A percentile compares a stretch with the other conserved stretches of the same genome.
Conservation (phyloP, 1,139 yeast species). For the Sugiyamaella japonica region DNA sequence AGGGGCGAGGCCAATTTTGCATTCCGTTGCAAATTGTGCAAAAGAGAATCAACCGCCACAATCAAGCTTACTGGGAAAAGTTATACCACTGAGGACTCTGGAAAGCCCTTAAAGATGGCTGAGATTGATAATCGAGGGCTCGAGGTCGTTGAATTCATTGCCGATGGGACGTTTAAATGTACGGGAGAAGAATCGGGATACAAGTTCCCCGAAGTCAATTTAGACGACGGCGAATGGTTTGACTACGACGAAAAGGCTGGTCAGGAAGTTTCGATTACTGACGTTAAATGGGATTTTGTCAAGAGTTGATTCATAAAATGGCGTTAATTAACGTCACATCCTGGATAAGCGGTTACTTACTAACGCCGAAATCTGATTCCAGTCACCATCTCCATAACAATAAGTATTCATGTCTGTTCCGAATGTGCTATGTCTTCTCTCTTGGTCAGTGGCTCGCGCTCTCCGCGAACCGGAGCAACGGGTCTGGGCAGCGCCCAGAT, state of each 20-base stretch:
- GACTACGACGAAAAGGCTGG: constrained; percentile 89
- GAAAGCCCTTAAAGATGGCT: constrained; percentile 49
- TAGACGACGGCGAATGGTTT: constrained; percentile 86
- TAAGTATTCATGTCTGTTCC: not conserved
- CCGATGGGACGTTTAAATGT: constrained; percentile 68
- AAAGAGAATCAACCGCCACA: constrained; percentile 46
- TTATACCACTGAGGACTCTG: constrained; percentile 43
- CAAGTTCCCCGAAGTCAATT: constrained; percentile 62
- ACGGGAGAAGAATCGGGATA: constrained; percentile 55
- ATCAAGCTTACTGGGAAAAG: constrained; percentile 28
- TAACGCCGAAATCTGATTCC: no score
- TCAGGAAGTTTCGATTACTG: constrained; percentile 78
- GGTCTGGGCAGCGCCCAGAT: no score
- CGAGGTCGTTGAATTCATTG: constrained; percentile 66
- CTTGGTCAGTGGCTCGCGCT: no score
- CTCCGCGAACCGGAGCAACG: no score
- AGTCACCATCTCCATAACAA: no score
- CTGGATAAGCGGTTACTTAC: no score
- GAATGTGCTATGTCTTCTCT: no score
- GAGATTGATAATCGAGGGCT: constrained; percentile 86
- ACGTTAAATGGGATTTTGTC: constrained; percentile 59
- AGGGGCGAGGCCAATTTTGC: constrained; percentile 84
- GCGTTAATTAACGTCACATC: no score
- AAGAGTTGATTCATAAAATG: constrained; percentile 24
- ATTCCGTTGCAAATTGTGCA: constrained; percentile 72